These are phyloP conservation scores for Cercospora sp. DNA, from an alignment of 2,329 filamentous ascomycete species.

Conservation along the genomic window DNA sequence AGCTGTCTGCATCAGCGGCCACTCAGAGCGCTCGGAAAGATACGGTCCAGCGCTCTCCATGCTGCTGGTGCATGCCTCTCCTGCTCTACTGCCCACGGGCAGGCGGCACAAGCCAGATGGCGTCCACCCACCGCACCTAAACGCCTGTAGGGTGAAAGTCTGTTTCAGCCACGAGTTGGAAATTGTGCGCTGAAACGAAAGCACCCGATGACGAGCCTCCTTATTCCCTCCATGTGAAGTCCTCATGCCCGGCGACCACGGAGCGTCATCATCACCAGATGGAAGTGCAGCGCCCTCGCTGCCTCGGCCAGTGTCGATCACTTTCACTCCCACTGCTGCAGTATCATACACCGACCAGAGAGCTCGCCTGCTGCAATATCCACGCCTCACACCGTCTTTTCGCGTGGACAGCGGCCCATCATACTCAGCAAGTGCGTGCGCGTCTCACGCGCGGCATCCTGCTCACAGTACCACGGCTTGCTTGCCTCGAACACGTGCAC, in stretches of 20 bases:
- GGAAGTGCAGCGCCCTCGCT: neutral
- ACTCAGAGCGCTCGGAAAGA: neutral
- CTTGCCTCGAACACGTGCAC: neutral
- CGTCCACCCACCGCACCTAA: neutral
- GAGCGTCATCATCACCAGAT: neutral
- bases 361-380: neutral
- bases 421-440: neutral
- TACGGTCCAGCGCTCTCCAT: neutral
- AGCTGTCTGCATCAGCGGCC: neutral
- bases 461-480: neutral
- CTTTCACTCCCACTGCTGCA: neutral
- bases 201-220: neutral
- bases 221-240: neutral
- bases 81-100: neutral
- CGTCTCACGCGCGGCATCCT: neutral
- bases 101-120: neutral
- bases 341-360: neutral
- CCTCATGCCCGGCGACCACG: neutral
- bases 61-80: neutral
- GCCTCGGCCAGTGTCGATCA: neutral
- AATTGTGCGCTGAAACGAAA: neutral
- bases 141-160: neutral
- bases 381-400: conserved; percentile 4
- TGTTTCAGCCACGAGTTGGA: conserved; percentile 1
- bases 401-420: neutral